These are phyloP conservation scores for Saccharum spontaneum DNA, from an alignment of 176 grass and related monocot species.

Conservation along the genomic window DNA sequence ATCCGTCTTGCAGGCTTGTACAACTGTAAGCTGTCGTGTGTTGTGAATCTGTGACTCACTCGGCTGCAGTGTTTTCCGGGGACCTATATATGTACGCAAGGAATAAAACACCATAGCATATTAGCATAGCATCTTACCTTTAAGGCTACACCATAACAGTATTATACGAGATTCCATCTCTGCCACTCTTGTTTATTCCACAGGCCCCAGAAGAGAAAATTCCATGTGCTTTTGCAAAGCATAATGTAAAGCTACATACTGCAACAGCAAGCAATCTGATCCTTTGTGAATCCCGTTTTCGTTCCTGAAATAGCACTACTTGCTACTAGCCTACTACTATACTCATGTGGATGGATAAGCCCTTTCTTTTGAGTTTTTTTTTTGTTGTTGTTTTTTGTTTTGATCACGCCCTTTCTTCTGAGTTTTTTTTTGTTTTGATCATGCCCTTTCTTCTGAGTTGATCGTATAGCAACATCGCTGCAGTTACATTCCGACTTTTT, in stretches of 20 bases:
- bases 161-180: slow-evolving; percentile 11
- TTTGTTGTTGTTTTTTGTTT: no score
- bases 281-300: not conserved
- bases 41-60: not conserved
- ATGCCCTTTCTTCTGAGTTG: no score
- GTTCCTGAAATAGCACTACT: not conserved
- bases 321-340: not conserved
- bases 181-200: not conserved
- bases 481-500: not conserved
- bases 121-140: not conserved
- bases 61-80: not conserved
- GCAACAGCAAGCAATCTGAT: slow-evolving; percentile 31
- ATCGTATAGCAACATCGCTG: not conserved
- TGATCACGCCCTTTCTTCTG: not conserved
- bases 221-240: slow-evolving; percentile 30
- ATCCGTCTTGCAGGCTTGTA: no score
- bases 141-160: slow-evolving; percentile 1
- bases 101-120: slow-evolving; percentile 4
- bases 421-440: no score
- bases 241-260: slow-evolving; percentile 16
- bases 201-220: slow-evolving; percentile 4
- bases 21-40: not conserved
- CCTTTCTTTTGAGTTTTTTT: not conserved
- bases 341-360: not conserved
- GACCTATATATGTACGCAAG: not conserved